phyloP scores from a whole-genome alignment of 805 yeast species.

The Middelhovenomyces tepae region DNA sequence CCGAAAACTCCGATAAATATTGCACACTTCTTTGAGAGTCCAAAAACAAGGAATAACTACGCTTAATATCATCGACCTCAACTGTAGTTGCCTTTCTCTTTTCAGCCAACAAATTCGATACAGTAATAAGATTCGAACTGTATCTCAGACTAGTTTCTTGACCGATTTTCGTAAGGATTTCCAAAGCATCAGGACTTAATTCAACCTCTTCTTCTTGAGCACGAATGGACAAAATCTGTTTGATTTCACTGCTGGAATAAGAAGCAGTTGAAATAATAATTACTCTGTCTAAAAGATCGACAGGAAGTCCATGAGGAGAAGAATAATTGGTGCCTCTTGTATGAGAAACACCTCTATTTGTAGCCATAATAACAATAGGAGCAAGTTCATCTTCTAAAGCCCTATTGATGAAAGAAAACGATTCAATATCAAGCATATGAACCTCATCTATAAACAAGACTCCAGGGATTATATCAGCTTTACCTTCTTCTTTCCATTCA shows the following conservation, averaged over 20 bases:
- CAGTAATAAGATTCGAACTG: slow-evolving; percentile 84
- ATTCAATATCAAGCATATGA: slow-evolving; percentile 95
- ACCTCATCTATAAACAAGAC: slow-evolving; percentile 96
- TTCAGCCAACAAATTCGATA: slow-evolving; percentile 75
- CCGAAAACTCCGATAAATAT: slow-evolving; percentile 60
- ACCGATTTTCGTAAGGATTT: slow-evolving; percentile 81
- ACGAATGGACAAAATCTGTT: slow-evolving; percentile 77
- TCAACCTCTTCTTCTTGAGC: slow-evolving; percentile 93
- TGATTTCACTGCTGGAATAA: slow-evolving; percentile 75
- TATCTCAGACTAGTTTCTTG: slow-evolving; percentile 85
- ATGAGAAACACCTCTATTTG: slow-evolving; percentile 89
- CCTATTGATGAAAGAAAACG: slow-evolving; percentile 89
- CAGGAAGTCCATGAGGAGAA: slow-evolving; percentile 97
- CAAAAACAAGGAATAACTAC: slow-evolving; percentile 76
- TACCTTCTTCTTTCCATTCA: slow-evolving; percentile 98
- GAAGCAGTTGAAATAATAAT: slow-evolving; percentile 81
- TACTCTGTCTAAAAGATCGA: slow-evolving; percentile 87
- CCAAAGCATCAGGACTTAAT: slow-evolving; percentile 71
- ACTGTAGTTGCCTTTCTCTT: slow-evolving; percentile 68
- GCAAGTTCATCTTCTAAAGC: slow-evolving; percentile 96
- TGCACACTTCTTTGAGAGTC: slow-evolving; percentile 87
- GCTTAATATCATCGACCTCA: slow-evolving; percentile 75
- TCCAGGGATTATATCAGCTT: slow-evolving; percentile 94
- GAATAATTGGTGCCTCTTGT: slow-evolving; percentile 90
- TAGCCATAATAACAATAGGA: slow-evolving; percentile 96